Percentiles rank a stretch among this genome's conserved stretches.
Evolutionary conservation across 345 rosid species (phyloP).

Genomic region (Linum lewisii): DNA sequence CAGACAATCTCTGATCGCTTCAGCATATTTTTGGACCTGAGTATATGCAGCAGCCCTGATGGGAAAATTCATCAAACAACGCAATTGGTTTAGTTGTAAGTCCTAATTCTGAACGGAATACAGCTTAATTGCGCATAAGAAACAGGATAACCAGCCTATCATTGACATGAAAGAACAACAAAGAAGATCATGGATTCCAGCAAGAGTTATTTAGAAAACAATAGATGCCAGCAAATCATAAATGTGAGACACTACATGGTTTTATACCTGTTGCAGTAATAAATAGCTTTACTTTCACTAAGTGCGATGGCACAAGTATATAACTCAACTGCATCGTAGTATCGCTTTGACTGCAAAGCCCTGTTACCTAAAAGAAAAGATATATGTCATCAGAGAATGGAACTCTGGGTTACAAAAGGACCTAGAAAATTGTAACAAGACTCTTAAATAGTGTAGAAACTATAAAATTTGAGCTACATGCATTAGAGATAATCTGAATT

Average conservation of each 20-base stretch:
- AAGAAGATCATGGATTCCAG: not conserved
- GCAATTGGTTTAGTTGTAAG: not conserved
- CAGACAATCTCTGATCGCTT: slow-evolving; percentile 68
- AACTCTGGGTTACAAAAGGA: too few species aligned
- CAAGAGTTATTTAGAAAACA: not conserved
- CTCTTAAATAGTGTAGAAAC: too few species aligned
- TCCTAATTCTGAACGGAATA: not conserved
- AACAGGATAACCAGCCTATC: not conserved
- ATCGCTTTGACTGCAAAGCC: slow-evolving; percentile 66
- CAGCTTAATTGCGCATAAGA: not conserved
- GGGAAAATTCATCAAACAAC: not conserved
- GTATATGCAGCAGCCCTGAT: slow-evolving; percentile 86
- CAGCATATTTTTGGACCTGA: slow-evolving; percentile 46
- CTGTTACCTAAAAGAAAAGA: slow-evolving; percentile 57
- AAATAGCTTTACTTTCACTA: slow-evolving; percentile 55
- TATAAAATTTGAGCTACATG: too few species aligned
- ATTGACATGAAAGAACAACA: not conserved
- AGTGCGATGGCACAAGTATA: slow-evolving; percentile 74
- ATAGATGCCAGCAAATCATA: too few species aligned
- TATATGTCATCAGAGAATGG: too few species aligned
- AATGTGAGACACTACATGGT: not conserved
- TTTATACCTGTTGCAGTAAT: slow-evolving; percentile 72
- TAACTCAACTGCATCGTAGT: slow-evolving; percentile 56
- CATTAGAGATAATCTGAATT: slow-evolving; percentile 3
- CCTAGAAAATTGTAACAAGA: too few species aligned